These are phyloP conservation scores for Castanopsis chinensis DNA, from an alignment of 306 rosid genomes.

Conservation along the genomic window DNA sequence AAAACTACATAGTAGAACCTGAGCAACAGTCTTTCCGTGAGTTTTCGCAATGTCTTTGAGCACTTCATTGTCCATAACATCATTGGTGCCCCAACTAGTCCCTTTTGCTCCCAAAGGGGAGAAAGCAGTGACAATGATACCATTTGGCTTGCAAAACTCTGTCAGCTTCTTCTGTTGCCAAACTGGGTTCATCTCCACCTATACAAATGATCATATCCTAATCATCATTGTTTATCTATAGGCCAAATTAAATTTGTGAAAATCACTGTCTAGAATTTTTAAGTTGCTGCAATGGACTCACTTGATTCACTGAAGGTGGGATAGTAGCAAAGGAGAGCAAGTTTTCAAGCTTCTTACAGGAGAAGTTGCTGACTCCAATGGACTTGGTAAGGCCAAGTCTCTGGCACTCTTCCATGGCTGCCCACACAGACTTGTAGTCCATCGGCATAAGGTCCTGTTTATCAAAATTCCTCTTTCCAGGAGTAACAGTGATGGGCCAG, in stretches of 20 bases:
- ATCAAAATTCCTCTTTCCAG: neutral
- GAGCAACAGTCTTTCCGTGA: conserved; percentile 1
- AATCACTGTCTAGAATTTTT: neutral
- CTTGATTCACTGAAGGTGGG: conserved; percentile 11
- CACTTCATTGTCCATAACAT: conserved; percentile 1
- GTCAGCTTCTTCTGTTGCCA: conserved; percentile 12
- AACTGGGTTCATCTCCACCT: conserved; percentile 7
- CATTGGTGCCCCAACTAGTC: neutral
- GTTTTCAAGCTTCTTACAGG: neutral
- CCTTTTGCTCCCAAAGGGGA: conserved; percentile 14
- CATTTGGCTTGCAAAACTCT: conserved; percentile 5
- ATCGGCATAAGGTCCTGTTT: conserved; percentile 3
- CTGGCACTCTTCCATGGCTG: conserved; percentile 15
- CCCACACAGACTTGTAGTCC: conserved; percentile 3
- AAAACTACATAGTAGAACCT: neutral
- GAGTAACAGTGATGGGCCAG: conserved; percentile 1
- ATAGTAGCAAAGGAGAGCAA: neutral
- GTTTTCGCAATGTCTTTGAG: conserved; percentile 2
- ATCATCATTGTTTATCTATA: neutral
- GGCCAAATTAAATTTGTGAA: neutral
- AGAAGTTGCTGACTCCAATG: conserved; percentile 15
- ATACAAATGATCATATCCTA: neutral
- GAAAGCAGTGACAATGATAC: neutral
- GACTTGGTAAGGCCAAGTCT: conserved; percentile 7
- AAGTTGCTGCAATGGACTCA: neutral